Percentiles rank a stretch among this genome's conserved stretches.
These are phyloP conservation scores for Russula dissimulans DNA, from an alignment of 768 basidiomycete genomes.

Conservation along the genomic window DNA sequence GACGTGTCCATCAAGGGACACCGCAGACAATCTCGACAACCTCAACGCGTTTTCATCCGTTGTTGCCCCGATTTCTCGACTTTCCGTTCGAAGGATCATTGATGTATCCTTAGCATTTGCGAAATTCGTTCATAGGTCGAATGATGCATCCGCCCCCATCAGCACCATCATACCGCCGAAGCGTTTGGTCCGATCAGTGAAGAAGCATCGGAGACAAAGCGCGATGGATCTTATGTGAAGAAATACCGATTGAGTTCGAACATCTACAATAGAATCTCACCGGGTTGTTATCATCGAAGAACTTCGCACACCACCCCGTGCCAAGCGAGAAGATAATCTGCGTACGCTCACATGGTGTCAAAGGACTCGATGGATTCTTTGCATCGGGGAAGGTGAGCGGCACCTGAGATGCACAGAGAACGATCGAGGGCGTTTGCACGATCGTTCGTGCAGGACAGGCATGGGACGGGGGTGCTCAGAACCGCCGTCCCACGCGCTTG, in stretches of 20 bases:
- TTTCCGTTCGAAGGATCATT: constrained; percentile 1
- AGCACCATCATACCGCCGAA: not conserved
- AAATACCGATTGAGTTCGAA: constrained; percentile 6
- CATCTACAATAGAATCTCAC: not conserved
- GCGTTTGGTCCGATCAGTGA: constrained; percentile 3
- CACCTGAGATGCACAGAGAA: too few relatives aligned
- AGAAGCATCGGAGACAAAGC: constrained; percentile 11
- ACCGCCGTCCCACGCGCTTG: constrained; percentile 67
- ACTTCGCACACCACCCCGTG: not conserved
- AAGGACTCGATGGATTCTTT: not conserved
- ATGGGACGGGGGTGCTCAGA: constrained; percentile 33
- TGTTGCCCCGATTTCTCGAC: not conserved
- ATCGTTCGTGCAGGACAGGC: not conserved
- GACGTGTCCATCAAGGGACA: not conserved
- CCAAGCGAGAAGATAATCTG: not conserved
- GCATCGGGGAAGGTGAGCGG: not conserved
- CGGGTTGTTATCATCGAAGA: not conserved
- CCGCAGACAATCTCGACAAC: not conserved
- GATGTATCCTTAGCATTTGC: not conserved
- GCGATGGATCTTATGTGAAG: constrained; percentile 3
- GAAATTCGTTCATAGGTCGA: constrained; percentile 1
- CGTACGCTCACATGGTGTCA: not conserved
- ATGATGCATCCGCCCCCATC: not conserved
- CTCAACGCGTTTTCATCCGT: not conserved
- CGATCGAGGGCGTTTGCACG: too few relatives aligned